Evolutionary conservation across 1,284 basidiomycete species (phyloP).

Genomic region (Fomitopsis pinicola): DNA sequence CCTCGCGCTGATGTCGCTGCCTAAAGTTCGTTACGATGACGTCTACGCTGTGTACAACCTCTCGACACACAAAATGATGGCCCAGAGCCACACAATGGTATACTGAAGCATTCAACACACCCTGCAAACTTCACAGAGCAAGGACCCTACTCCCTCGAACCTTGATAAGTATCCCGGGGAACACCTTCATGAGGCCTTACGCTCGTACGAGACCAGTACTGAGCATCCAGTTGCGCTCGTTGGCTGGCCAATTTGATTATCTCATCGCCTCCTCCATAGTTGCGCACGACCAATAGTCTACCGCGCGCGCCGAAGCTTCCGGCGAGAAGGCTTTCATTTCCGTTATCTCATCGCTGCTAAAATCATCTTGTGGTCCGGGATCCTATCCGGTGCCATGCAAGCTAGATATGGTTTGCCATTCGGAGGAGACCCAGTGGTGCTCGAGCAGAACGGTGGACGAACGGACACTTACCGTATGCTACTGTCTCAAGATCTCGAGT

Average conservation of each 20-base stretch:
- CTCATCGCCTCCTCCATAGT: not conserved
- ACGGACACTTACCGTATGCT: too few relatives aligned
- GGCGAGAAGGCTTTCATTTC: not conserved
- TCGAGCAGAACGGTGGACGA: not conserved
- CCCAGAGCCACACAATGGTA: not conserved
- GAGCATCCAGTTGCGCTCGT: too few relatives aligned
- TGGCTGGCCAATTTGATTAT: not conserved
- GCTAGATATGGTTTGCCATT: not conserved
- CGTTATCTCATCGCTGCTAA: not conserved
- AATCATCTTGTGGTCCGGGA: not conserved
- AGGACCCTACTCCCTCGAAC: not conserved
- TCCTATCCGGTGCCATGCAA: not conserved
- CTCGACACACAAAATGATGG: not conserved
- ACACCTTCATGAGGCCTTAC: too few relatives aligned
- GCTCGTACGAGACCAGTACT: too few relatives aligned
- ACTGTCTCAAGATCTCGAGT: too few relatives aligned
- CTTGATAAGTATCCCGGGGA: not conserved
- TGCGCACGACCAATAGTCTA: not conserved
- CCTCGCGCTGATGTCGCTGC: not conserved
- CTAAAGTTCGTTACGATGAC: not conserved
- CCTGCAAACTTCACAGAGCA: not conserved
- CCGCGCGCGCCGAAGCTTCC: not conserved
- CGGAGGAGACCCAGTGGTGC: not conserved
- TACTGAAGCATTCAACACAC: not conserved
- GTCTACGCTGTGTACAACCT: not conserved